Evolutionary conservation across 148 eudicot genomes (phyloP).

Genomic region (Amaranthus palmeri): DNA sequence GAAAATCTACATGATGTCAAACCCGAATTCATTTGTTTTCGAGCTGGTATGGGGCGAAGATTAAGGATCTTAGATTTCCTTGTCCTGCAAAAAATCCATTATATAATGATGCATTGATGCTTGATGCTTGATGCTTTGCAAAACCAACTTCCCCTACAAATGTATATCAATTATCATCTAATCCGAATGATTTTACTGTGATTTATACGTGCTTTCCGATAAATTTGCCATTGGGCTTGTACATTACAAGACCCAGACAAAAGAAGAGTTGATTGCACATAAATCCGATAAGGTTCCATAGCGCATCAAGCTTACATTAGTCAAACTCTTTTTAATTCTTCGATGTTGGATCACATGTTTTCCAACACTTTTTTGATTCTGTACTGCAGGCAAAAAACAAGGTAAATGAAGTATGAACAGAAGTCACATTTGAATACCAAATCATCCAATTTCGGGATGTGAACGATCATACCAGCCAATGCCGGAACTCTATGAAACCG

Average conservation of each 20-base stretch:
- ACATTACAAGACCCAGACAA: too few relatives aligned
- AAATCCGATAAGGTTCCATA: too few relatives aligned
- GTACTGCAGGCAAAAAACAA: constrained; percentile 28
- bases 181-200: not conserved
- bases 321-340: too few relatives aligned
- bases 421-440: not conserved
- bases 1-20: not conserved
- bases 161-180: not conserved
- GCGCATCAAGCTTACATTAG: too few relatives aligned
- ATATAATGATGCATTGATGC: not conserved
- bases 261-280: too few relatives aligned
- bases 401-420: constrained; percentile 18
- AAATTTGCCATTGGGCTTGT: too few relatives aligned
- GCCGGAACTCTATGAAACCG: not conserved
- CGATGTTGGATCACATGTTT: too few relatives aligned
- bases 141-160: not conserved
- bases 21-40: not conserved
- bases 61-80: not conserved
- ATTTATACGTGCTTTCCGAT: not conserved
- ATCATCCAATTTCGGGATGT: not conserved
- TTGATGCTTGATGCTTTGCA: constrained; percentile 1
- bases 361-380: constrained; percentile 12
- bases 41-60: not conserved
- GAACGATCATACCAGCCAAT: not conserved
- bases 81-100: not conserved